These are phyloP conservation scores for Stephania cephalantha DNA, from an alignment of 164 flowering plant genomes.

Conservation along the genomic window DNA sequence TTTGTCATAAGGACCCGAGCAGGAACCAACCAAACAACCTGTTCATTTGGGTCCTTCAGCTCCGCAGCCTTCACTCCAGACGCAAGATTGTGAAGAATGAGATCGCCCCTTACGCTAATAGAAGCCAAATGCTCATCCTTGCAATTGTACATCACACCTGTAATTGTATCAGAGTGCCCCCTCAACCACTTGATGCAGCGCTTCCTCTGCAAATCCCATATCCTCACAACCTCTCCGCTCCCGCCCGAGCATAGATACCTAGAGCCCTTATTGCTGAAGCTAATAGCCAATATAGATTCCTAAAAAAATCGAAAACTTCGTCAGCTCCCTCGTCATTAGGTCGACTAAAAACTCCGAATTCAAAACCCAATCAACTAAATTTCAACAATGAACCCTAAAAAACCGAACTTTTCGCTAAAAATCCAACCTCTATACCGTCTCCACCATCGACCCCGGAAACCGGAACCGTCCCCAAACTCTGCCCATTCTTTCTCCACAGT, in stretches of 20 bases:
- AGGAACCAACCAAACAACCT: constrained; percentile 49
- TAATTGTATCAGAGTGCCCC: constrained; percentile 84
- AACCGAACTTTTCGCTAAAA: background rate
- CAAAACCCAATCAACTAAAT: background rate
- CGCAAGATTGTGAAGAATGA: constrained; percentile 88
- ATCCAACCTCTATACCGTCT: constrained; percentile 64
- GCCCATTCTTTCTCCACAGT: constrained; percentile 81
- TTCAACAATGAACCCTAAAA: background rate
- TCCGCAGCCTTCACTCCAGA: constrained; percentile 81
- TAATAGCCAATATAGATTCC: constrained; percentile 69
- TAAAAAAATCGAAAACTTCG: constrained; percentile 17
- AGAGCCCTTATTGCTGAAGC: constrained; percentile 90
- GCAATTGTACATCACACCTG: constrained; percentile 86
- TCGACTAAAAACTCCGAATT: background rate
- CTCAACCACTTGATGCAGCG: constrained; percentile 84
- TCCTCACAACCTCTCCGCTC: constrained; percentile 80
- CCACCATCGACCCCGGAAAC: constrained; percentile 52
- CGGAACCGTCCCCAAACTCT: constrained; percentile 80
- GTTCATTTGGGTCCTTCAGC: constrained; percentile 80
- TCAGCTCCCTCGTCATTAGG: background rate
- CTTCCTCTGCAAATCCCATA: constrained; percentile 97
- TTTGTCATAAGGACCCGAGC: background rate
- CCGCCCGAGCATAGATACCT: constrained; percentile 96
- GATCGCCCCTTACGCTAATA: constrained; percentile 81
- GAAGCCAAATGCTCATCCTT: constrained; percentile 97